Evolutionary conservation across 345 rosid species (phyloP).

Genomic region (Noccaea bulbosa): DNA sequence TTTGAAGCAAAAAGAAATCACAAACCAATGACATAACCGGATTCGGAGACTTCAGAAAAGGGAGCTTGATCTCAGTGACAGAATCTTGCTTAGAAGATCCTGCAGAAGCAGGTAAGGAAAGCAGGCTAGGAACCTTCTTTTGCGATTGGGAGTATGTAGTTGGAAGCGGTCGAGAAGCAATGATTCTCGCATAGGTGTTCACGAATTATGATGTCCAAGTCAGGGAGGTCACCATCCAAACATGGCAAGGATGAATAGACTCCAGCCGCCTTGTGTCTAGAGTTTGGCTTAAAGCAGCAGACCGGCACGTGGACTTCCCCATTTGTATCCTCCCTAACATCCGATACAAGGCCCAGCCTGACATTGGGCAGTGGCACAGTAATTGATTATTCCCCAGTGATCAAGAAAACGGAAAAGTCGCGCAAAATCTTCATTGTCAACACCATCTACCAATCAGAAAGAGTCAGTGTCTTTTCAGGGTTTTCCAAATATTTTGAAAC

Average conservation of each 20-base stretch:
- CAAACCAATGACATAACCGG: constrained; percentile 95
- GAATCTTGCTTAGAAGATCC: constrained; percentile 56
- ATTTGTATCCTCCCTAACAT: constrained; percentile 77
- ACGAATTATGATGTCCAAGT: constrained; percentile 88
- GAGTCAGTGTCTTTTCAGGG: constrained; percentile 72
- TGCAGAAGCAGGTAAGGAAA: constrained; percentile 40
- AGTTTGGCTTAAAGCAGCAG: constrained; percentile 88
- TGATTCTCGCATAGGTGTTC: constrained; percentile 78
- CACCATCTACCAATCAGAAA: constrained; percentile 71
- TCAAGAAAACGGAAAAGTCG: constrained; percentile 92
- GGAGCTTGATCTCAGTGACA: constrained; percentile 72
- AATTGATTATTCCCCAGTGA: constrained; percentile 98
- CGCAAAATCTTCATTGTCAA: constrained; percentile 67
- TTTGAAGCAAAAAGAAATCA: constrained; percentile 29
- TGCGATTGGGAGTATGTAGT: constrained; percentile 77
- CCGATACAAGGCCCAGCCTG: constrained; percentile 56
- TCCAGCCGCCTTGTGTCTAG: constrained; percentile 78
- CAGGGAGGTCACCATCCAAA: constrained; percentile 58
- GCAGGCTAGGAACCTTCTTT: constrained; percentile 67
- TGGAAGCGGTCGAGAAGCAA: constrained; percentile 76
- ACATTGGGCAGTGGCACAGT: constrained; percentile 62
- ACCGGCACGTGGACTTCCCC: constrained; percentile 96
- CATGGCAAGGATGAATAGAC: constrained; percentile 58
- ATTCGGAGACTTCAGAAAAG: constrained; percentile 85
- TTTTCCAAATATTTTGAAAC: constrained; percentile 85